Evolutionary conservation across 805 yeast genomes (phyloP), one percentile per base, ranked within the genome.

Genomic region (Yarrowia yakushimensis): DNA sequence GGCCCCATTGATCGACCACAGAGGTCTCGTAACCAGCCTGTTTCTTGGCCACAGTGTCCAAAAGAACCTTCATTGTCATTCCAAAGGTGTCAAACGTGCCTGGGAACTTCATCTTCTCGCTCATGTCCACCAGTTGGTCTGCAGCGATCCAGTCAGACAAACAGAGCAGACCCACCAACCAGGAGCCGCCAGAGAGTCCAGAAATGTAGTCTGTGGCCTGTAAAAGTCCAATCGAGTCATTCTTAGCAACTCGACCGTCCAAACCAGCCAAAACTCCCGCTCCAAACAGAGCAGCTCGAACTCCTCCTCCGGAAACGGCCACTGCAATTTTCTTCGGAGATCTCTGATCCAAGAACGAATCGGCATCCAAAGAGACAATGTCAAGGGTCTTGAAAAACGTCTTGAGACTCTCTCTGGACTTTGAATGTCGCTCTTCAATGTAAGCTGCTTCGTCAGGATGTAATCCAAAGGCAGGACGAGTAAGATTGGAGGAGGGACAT

Each of bases 131-230:
- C 18, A 45, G 17, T 7, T 45, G 34, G 17, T 27, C 52, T 3
- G 34, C 15, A 8, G 52, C 59, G 57, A 42, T 66, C 68, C 77
- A 79, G 66, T 78, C 77, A 66, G 79, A 71, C 13, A 77, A 61
- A 7, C 76, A 70, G 30, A 81, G 66, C 20, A 82, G 79, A 46
- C 86, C 80, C 1, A 86, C 81, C 9, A 85, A 72, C 91, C 92
- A 86, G 48, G 86, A 80, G 0, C 91, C 92, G 1, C 91, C 91
- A 2, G 90, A 85, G 1, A 85, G 79, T 0, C 90, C 90, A 0
- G 83, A 80, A 11, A 86, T 75, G 69, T 86, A 86, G 15, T 81
- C 74, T 0, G 84, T 64, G 8, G 82, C 73, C 67, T 85, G 88
- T 20, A 82, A 71, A 11, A 45, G 18, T 15, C 52, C 52, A 1